Evolutionary conservation across 345 rosid genomes (phyloP).

Genomic region (Aegle marmelos): DNA sequence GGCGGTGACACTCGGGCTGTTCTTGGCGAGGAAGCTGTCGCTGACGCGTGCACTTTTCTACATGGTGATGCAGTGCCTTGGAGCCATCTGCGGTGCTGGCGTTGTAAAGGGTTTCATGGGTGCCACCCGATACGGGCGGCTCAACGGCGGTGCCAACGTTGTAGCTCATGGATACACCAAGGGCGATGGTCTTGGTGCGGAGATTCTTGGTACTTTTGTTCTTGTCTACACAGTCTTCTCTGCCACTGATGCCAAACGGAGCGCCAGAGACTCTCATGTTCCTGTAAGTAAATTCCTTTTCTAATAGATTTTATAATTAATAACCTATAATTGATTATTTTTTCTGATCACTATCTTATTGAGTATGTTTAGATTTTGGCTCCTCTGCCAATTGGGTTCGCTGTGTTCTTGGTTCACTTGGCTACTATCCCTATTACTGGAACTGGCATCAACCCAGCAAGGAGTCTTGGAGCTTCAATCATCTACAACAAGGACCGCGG

Average conservation of each 20-base stretch:
- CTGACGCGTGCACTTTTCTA: slow-evolving; percentile 45
- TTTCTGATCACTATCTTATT: too few relatives aligned
- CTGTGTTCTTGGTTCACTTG: slow-evolving; percentile 69
- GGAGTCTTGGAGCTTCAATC: slow-evolving; percentile 74
- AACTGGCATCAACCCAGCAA: slow-evolving; percentile 68
- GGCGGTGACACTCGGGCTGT: slow-evolving; percentile 48
- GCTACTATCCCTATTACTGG: slow-evolving; percentile 70
- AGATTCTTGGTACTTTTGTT: slow-evolving; percentile 41
- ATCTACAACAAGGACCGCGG: slow-evolving; percentile 47
- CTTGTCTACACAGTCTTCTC: slow-evolving; percentile 57
- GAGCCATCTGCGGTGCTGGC: slow-evolving; percentile 56
- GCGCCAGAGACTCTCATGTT: slow-evolving; percentile 58
- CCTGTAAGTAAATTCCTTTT: slow-evolving; percentile 30
- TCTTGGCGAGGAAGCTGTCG: slow-evolving; percentile 49
- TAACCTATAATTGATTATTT: background rate
- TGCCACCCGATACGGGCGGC: background rate
- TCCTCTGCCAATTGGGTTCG: slow-evolving; percentile 64
- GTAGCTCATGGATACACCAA: slow-evolving; percentile 40
- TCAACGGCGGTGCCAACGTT: slow-evolving; percentile 41
- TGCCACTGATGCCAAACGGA: slow-evolving; percentile 58
- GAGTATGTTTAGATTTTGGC: slow-evolving; percentile 45
- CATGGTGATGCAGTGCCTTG: slow-evolving; percentile 55
- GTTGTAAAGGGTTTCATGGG: slow-evolving; percentile 50
- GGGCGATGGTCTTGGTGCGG: slow-evolving; percentile 50
- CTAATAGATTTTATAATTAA: too few relatives aligned